Evolutionary conservation across 345 rosid genomes (phyloP).

Genomic region (Trapa incisa): DNA sequence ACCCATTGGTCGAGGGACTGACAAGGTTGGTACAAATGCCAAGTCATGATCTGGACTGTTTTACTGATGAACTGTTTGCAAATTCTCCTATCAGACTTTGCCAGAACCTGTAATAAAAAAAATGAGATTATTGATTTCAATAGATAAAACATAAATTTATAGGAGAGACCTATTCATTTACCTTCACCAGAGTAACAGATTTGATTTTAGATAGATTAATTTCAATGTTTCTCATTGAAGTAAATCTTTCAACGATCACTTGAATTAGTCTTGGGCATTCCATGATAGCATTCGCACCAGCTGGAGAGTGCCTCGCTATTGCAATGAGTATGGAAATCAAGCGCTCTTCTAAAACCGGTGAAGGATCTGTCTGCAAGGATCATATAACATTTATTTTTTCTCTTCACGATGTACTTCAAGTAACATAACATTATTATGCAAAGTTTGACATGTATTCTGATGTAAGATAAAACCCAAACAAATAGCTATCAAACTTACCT

Average conservation of each 20-base stretch:
- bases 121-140: not conserved
- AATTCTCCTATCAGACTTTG: constrained; percentile 43
- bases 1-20: constrained; percentile 63
- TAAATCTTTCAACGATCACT: constrained; percentile 48
- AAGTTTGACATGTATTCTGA: not conserved
- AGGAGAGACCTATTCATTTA: constrained; percentile 9
- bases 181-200: constrained; percentile 63
- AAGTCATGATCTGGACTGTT: constrained; percentile 45
- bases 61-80: constrained; percentile 43
- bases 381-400: not conserved
- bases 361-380: constrained; percentile 46
- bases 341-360: constrained; percentile 46
- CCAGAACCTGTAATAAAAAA: constrained; percentile 44
- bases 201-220: constrained; percentile 45
- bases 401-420: not conserved
- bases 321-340: constrained; percentile 50
- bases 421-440: not conserved
- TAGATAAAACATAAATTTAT: not conserved
- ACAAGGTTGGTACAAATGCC: constrained; percentile 53
- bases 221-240: constrained; percentile 25
- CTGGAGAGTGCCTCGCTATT: constrained; percentile 85
- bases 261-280: constrained; percentile 62
- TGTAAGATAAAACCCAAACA: not conserved
- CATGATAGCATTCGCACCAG: constrained; percentile 55
- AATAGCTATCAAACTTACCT: constrained; percentile 24